phyloP scores from a whole-genome alignment of 1,284 basidiomycete species.

The Sporisorium exsertum region DNA sequence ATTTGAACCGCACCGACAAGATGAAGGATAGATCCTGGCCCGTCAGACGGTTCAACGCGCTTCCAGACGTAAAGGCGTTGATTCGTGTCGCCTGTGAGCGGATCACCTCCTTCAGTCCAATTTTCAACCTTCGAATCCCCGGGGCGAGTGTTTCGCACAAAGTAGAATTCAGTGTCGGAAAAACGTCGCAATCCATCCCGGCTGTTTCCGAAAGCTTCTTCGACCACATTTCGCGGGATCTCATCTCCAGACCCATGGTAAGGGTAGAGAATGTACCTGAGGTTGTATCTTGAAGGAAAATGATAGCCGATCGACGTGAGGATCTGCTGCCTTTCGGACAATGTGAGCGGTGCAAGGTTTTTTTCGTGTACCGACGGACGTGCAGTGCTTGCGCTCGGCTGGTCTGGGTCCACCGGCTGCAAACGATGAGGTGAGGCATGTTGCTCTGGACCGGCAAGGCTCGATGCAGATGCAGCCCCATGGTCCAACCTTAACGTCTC shows the following conservation, averaged over 20 bases:
- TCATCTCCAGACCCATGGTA: not conserved
- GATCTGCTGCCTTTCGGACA: not conserved
- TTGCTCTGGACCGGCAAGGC: not conserved
- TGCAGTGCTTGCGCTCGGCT: not conserved
- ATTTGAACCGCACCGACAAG: conserved; percentile 3
- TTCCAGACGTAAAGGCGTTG: conserved; percentile 6
- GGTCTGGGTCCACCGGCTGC: not conserved
- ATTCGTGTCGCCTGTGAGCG: not conserved
- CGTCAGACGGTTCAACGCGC: not conserved
- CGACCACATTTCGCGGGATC: not conserved
- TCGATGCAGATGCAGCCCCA: not conserved
- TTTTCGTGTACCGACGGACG: not conserved
- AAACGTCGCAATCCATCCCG: too few relatives aligned
- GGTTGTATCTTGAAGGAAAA: not conserved
- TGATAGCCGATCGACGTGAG: not conserved
- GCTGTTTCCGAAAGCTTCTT: conserved; percentile 1
- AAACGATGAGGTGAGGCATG: not conserved
- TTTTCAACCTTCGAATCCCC: too few relatives aligned
- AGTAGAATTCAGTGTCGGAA: too few relatives aligned
- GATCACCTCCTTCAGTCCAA: too few relatives aligned
- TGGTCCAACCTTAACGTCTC: too few relatives aligned
- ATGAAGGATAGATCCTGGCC: not conserved
- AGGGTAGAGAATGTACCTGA: not conserved
- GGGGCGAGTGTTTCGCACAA: too few relatives aligned
- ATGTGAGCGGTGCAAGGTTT: not conserved